A percentile compares a stretch with the other conserved stretches of the same genome.
phyloP scores from a whole-genome alignment of 2,329 filamentous ascomycete species.

The Graphilbum fragrans region DNA sequence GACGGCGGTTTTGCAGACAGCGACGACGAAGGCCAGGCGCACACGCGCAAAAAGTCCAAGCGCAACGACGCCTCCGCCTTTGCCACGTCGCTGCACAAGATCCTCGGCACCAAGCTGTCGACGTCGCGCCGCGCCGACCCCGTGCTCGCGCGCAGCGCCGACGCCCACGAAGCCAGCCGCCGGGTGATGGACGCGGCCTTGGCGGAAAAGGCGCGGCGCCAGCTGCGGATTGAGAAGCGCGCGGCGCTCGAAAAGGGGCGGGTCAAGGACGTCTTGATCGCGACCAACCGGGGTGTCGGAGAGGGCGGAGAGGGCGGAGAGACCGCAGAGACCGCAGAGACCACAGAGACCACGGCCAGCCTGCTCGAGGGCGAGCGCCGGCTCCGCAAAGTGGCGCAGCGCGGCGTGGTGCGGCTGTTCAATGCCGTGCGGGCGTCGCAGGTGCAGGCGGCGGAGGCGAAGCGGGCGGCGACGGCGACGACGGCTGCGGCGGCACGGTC shows the following conservation, averaged over 20 bases:
- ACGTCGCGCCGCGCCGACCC: conserved; percentile 74
- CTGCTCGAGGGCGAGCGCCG: conserved; percentile 63
- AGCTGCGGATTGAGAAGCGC: conserved; percentile 70
- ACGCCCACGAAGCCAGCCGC: conserved; percentile 59
- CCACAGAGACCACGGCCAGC: conserved; percentile 35
- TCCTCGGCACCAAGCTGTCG: conserved; percentile 80
- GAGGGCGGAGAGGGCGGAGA: too few species aligned
- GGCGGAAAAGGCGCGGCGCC: conserved; percentile 67
- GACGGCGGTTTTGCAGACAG: conserved; percentile 10
- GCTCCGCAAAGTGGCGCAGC: conserved; percentile 76
- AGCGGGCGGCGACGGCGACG: conserved; percentile 40
- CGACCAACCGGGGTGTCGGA: conserved; percentile 11
- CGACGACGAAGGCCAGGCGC: conserved; percentile 16
- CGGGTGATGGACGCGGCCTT: conserved; percentile 65
- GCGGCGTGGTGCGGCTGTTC: conserved; percentile 91
- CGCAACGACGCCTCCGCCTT: conserved; percentile 88
- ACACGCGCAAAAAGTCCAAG: conserved; percentile 48
- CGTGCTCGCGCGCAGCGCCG: conserved; percentile 73
- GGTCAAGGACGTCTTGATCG: conserved; percentile 71
- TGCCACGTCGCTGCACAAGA: conserved; percentile 85
- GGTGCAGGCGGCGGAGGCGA: conserved; percentile 72
- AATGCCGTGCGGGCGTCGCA: conserved; percentile 91
- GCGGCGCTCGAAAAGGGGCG: conserved; percentile 74
- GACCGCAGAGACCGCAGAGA: conserved; percentile 34
- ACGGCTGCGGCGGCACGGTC: not conserved